A percentile compares a stretch with the other conserved stretches of the same genome.
These are phyloP conservation scores for Takashimella koratensis DNA, from an alignment of 1,284 basidiomycete genomes.

Conservation along the genomic window DNA sequence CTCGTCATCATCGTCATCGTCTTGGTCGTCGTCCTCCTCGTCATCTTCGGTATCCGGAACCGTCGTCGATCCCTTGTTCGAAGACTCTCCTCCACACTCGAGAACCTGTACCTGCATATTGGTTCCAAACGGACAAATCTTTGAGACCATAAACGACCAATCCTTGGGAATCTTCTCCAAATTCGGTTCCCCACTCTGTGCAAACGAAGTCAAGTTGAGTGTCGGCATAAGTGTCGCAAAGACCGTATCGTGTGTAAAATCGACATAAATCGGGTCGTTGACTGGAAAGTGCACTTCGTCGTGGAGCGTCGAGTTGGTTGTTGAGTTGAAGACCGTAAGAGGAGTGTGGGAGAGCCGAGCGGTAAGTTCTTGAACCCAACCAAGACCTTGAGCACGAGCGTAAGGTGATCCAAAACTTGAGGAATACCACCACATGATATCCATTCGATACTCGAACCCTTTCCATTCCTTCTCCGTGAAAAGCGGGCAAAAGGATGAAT, in stretches of 20 bases:
- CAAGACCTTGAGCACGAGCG: conserved; percentile 47
- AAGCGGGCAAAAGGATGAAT: conserved; percentile 54
- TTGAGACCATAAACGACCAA: conserved; percentile 48
- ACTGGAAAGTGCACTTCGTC: conserved; percentile 60
- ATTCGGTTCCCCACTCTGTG: conserved; percentile 64
- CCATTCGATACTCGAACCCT: conserved; percentile 57
- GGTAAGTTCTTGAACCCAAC: conserved; percentile 50
- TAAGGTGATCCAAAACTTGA: conserved; percentile 46
- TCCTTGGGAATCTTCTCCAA: conserved; percentile 64
- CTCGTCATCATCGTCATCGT: conserved; percentile 4
- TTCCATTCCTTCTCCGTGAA: conserved; percentile 67
- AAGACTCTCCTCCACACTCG: too few species aligned
- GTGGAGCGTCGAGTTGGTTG: conserved; percentile 59
- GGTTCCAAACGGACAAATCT: conserved; percentile 55
- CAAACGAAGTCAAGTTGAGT: conserved; percentile 65
- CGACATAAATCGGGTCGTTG: conserved; percentile 55
- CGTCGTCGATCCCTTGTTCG: too few species aligned
- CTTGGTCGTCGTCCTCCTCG: neutral
- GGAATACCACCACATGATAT: conserved; percentile 50
- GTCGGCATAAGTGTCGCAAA: conserved; percentile 56
- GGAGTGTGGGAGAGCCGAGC: conserved; percentile 49
- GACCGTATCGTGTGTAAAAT: conserved; percentile 47
- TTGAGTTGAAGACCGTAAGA: conserved; percentile 56
- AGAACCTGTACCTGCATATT: conserved; percentile 62
- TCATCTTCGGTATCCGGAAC: neutral